phyloP scores from a whole-genome alignment of 2,329 filamentous ascomycete species.

The Elsinoe batatas region DNA sequence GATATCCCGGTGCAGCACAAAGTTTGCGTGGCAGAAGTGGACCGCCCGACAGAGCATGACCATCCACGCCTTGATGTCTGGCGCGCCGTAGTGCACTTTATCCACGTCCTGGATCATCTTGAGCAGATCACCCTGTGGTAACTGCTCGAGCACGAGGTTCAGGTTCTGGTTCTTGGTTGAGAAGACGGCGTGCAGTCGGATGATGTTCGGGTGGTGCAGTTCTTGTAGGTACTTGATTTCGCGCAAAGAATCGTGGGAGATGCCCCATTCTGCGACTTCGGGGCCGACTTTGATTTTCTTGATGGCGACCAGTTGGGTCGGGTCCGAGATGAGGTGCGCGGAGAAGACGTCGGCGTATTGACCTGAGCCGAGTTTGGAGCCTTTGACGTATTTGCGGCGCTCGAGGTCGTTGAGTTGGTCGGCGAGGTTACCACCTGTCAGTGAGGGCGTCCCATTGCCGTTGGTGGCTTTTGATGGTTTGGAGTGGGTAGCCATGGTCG shows the following conservation, averaged over 20 bases:
- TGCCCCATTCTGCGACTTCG: conserved; percentile 72
- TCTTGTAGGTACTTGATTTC: conserved; percentile 95
- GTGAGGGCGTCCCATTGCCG: neutral
- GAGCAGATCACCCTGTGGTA: conserved; percentile 89
- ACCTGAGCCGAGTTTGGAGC: conserved; percentile 80
- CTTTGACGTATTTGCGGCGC: conserved; percentile 83
- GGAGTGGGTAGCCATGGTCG: neutral
- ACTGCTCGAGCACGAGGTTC: conserved; percentile 87
- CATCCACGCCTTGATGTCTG: conserved; percentile 98
- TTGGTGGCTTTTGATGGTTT: neutral
- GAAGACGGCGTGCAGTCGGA: conserved; percentile 85
- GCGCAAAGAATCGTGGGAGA: conserved; percentile 87
- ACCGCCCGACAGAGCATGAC: conserved; percentile 88
- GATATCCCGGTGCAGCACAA: conserved; percentile 91
- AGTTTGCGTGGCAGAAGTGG: conserved; percentile 95
- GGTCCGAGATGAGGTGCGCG: conserved; percentile 65
- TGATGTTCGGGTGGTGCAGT: conserved; percentile 89
- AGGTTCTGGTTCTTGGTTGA: conserved; percentile 94
- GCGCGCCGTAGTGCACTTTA: conserved; percentile 67
- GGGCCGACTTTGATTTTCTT: conserved; percentile 86
- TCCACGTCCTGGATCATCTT: conserved; percentile 76
- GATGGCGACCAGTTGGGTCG: conserved; percentile 71
- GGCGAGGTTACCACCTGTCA: conserved; percentile 29
- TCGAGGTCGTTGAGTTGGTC: conserved; percentile 40
- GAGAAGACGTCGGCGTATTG: conserved; percentile 95